Evolutionary conservation across 768 basidiomycete species (phyloP).

Genomic region (Lactarius trivialis): DNA sequence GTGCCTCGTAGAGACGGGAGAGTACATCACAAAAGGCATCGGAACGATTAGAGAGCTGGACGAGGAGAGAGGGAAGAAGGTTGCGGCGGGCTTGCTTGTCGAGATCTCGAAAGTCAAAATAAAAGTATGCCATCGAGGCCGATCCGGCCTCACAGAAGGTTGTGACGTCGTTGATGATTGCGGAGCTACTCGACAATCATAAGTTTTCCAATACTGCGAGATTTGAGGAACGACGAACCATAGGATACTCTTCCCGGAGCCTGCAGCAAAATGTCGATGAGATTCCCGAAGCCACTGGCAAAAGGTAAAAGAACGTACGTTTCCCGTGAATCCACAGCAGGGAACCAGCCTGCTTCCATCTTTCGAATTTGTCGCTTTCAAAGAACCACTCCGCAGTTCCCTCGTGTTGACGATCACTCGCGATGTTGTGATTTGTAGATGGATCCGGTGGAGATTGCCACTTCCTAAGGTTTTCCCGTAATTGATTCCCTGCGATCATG

Average conservation of each 20-base stretch:
- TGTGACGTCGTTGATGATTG: neutral
- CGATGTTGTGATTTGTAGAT: neutral
- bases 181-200: neutral
- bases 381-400: neutral
- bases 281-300: too few species aligned
- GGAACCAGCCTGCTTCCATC: neutral
- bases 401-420: neutral
- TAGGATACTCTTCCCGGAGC: too few species aligned
- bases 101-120: neutral
- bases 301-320: too few species aligned
- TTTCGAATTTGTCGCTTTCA: neutral
- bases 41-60: neutral
- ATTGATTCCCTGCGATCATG: neutral
- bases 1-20: neutral
- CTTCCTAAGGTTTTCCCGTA: neutral
- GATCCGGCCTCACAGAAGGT: neutral
- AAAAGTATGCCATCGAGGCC: neutral
- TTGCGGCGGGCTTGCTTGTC: neutral
- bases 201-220: neutral
- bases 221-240: neutral
- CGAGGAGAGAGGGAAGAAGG: neutral
- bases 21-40: neutral
- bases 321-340: neutral
- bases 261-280: too few species aligned
- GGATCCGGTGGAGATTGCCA: neutral